Base-by-base conservation (phyloP, 176 grass and related monocot genomes). In the Coix lacrymajobi region DNA sequence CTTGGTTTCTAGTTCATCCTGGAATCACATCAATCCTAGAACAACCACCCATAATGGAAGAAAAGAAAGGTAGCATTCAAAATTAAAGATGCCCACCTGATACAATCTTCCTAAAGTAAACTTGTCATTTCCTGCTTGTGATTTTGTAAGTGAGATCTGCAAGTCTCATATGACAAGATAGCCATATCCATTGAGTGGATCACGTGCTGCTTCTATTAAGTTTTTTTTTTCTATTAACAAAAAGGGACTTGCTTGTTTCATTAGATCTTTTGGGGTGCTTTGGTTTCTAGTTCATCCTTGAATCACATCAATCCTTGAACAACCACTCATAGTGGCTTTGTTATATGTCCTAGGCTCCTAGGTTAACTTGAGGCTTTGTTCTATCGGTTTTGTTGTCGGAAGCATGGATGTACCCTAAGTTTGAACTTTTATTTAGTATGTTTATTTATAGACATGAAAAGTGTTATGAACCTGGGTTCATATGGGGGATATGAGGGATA, bases 81-180 rank as follows among this genome's bases (percentile, higher is more conserved):
- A 65, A 82, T 71, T 58, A 46, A 79, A 86, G 76, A 79, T 87
- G 87, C 69, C 69, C 69, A 75, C 81, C 84, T 13, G 84, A 90
- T 89, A 92, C 91, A 78, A 69, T 81, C 91, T 92, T 92, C 87
- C 84, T 85, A 85, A 14, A 92, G 66, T 85, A 44, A 92, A 62
- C 5, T 54, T 89, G 77, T 79, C 81, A 73, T 85, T 92, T 93
- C 87, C 84, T 90, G 77, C 84, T 90, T 93, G 77, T 81, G 34
- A 71, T 81, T 40, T 79, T 82, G 37, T 66, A 33, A 90, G 84
- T 33, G 62, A 81, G 72, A 85, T 81, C 84, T 75, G 66, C 66
- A 62, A 79, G 87, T 81, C 87, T 89, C 87, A 90, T 87, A 66
- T 78, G 87, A 75, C 82, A 87, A 78, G 48, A 90, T 49, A 87